Percentiles rank a stretch among this genome's conserved stretches.
Evolutionary conservation across 148 eudicot genomes (phyloP).

Genomic region (Polygonum maritimum): DNA sequence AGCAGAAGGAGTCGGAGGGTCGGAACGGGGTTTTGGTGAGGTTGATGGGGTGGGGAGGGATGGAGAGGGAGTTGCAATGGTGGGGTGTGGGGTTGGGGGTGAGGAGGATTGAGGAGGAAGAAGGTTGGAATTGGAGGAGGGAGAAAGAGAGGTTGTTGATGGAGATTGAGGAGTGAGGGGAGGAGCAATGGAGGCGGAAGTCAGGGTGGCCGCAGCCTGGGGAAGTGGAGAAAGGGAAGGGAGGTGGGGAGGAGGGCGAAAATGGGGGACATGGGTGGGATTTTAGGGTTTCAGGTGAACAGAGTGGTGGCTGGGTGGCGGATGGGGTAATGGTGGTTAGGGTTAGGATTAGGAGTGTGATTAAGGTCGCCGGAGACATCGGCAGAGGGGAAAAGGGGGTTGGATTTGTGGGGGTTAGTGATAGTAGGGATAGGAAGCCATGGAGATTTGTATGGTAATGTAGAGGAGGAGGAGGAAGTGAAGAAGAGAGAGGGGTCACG

Average conservation of each 20-base stretch:
- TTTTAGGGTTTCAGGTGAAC: slow-evolving; percentile 11
- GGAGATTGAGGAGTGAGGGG: slow-evolving; percentile 16
- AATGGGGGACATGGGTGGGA: slow-evolving; percentile 44
- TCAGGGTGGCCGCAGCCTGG: slow-evolving; percentile 66
- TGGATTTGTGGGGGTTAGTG: slow-evolving; percentile 7
- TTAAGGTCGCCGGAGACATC: not conserved
- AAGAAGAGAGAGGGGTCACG: not conserved
- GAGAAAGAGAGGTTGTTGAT: slow-evolving; percentile 37
- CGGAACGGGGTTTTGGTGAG: slow-evolving; percentile 43
- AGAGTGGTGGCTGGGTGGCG: not conserved
- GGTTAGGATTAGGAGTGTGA: not conserved
- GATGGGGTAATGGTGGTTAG: not conserved
- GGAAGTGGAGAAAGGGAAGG: slow-evolving; percentile 46
- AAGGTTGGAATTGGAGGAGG: slow-evolving; percentile 31
- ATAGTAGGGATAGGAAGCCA: slow-evolving; percentile 9
- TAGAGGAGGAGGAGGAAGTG: not conserved
- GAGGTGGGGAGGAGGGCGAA: slow-evolving; percentile 26
- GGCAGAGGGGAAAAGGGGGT: slow-evolving; percentile 2
- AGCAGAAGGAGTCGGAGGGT: slow-evolving; percentile 48
- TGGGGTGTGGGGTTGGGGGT: slow-evolving; percentile 17
- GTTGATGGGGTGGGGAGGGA: slow-evolving; percentile 37
- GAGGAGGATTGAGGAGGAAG: slow-evolving; percentile 32
- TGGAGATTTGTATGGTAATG: not conserved
- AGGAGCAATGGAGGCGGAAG: slow-evolving; percentile 29
- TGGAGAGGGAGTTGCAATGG: slow-evolving; percentile 18